Evolutionary conservation across 495 filamentous ascomycete genomes (phyloP).

Genomic region (Echria macrotheca): DNA sequence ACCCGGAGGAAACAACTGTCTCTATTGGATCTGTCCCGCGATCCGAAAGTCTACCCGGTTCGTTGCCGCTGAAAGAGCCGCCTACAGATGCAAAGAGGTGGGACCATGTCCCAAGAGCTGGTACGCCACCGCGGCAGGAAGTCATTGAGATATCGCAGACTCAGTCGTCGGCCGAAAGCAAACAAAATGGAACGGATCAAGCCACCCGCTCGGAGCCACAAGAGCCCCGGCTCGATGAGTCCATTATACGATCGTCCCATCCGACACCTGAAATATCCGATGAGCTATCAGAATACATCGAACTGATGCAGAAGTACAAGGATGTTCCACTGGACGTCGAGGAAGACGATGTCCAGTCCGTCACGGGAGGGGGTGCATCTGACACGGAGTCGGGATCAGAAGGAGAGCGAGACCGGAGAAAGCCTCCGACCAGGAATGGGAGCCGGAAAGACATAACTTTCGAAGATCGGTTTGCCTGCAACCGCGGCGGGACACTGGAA

Average conservation of each 20-base stretch:
- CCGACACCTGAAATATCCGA: constrained; percentile 15
- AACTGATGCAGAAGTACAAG: constrained; percentile 29
- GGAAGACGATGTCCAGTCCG: constrained; percentile 26
- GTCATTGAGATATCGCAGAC: background rate
- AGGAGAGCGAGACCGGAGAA: constrained; percentile 22
- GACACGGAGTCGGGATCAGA: constrained; percentile 19
- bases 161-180: background rate
- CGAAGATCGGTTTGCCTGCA: constrained; percentile 41
- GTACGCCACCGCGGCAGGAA: constrained; percentile 10
- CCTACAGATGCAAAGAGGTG: constrained; percentile 8
- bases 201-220: background rate
- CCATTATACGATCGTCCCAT: background rate
- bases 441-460: constrained; percentile 20
- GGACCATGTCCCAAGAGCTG: background rate
- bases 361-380: constrained; percentile 10
- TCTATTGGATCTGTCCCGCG: constrained; percentile 12
- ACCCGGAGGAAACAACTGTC: background rate
- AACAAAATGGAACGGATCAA: background rate
- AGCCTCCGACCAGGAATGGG: background rate
- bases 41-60: constrained; percentile 18
- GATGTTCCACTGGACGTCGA: constrained; percentile 35
- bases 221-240: background rate
- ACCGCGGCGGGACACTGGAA: constrained; percentile 35
- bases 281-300: constrained; percentile 31
- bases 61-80: constrained; percentile 28